Base-by-base conservation (phyloP, 2,329 filamentous ascomycete genomes). In the Exophiala sp. region DNA sequence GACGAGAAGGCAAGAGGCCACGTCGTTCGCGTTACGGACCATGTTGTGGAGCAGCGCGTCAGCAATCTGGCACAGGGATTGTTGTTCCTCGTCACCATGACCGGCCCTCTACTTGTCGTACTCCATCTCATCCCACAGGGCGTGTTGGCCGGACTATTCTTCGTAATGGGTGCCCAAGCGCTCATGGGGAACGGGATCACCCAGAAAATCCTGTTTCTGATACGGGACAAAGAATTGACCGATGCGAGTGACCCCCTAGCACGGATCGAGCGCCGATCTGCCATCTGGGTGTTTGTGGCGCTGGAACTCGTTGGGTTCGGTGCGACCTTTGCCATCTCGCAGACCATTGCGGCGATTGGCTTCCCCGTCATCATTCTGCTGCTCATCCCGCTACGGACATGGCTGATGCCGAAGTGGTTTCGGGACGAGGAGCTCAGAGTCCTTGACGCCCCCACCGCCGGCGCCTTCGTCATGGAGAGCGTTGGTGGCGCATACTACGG, bases 141-240 rank as follows among this genome's bases (percentile, higher is more conserved):
- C 52, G 85, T 90, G 1, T 77, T 91, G 48, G 86, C 86, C 0
- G 86, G 86, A 0, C 75, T 91, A 21, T 91, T 91, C 73, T 90
- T 90, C 68, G 79, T 88, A 64, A 90, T 91, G 86, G 86, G 86
- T 35, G 75, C 87, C 53, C 84, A 90, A 68, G 86, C 86, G 2
- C 78, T 91, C 24, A 77, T 82, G 63, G 82, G 71, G 19, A 91
- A 91, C 63, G 86, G 86, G 18, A 87, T 91, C 63, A 90, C 85
- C 0, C 70, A 76, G 53, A 90, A 90, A 66, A 65, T 90, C 7
- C 65, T 88, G 18, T 90, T 86, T 65, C 74, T 91, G 1, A 68
- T 73, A 1, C 77, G 80, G 55, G 86, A 91, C 66, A 70, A 66
- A 41, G 64, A 73, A 3, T 72, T 89, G n/a, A 87, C 83, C 0